Evolutionary conservation across 1,139 yeast species (phyloP).

Genomic region (Neolecta irregularis): DNA sequence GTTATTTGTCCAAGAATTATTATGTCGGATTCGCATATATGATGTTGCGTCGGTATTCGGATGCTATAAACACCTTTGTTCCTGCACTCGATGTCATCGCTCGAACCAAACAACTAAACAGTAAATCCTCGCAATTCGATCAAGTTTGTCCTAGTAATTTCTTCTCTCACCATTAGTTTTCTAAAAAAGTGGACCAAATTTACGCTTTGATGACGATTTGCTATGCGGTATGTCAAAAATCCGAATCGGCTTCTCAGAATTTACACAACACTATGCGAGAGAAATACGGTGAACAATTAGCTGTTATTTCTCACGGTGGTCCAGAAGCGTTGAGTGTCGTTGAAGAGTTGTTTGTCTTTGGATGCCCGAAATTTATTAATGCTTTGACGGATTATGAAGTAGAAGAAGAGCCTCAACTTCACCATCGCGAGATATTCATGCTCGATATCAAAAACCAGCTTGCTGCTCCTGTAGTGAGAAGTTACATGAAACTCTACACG

Average conservation of each 20-base stretch:
- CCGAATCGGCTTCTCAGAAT: conserved; percentile 31
- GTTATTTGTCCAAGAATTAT: conserved; percentile 32
- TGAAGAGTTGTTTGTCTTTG: conserved; percentile 33
- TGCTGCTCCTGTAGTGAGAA: conserved; percentile 29
- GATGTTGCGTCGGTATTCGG: conserved; percentile 36
- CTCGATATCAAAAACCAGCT: conserved; percentile 28
- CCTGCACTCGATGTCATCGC: conserved; percentile 33
- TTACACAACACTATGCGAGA: conserved; percentile 31
- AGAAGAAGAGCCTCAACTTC: conserved; percentile 26
- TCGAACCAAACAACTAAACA: conserved; percentile 31
- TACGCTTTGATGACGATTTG: conserved; percentile 34
- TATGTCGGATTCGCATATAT: conserved; percentile 37
- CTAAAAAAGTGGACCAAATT: conserved; percentile 38
- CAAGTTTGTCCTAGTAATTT: conserved; percentile 16
- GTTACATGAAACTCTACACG: conserved; percentile 33
- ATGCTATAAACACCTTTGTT: conserved; percentile 34
- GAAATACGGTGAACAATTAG: conserved; percentile 33
- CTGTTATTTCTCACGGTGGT: conserved; percentile 31
- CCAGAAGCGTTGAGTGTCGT: conserved; percentile 29
- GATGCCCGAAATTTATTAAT: conserved; percentile 35
- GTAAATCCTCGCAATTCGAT: conserved; percentile 32
- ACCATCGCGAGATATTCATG: conserved; percentile 32
- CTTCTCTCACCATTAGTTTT: not conserved
- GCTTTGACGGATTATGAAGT: conserved; percentile 14
- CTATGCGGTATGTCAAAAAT: conserved; percentile 32